Evolutionary conservation across 116 monocot species (phyloP).

Genomic region (Zostera marina): DNA sequence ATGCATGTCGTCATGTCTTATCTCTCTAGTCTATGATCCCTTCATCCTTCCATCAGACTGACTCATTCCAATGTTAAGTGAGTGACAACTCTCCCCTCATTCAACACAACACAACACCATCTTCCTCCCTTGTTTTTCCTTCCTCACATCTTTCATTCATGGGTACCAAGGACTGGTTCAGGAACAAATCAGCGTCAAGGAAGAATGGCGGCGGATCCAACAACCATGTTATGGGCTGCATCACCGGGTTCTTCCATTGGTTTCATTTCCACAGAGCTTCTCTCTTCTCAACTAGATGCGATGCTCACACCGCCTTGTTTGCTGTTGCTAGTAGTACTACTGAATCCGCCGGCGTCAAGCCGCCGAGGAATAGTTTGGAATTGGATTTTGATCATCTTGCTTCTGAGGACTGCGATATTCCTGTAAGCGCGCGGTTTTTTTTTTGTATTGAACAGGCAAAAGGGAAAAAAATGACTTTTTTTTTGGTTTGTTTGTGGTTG

Average conservation of each 20-base stretch:
- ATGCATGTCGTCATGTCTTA: too few relatives aligned
- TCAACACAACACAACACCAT: too few relatives aligned
- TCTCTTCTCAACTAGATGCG: constrained; percentile 24
- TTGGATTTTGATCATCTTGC: neutral
- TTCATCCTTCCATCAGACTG: too few relatives aligned
- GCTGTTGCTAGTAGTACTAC: neutral
- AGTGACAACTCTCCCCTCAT: too few relatives aligned
- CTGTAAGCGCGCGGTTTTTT: too few relatives aligned
- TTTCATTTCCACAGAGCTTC: constrained; percentile 30
- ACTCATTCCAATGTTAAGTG: too few relatives aligned
- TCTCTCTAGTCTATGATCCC: too few relatives aligned
- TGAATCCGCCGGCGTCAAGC: constrained; percentile 25
- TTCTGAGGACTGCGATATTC: constrained; percentile 6
- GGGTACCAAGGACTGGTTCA: constrained; percentile 13
- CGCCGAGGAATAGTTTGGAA: constrained; percentile 91
- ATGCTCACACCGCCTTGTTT: neutral
- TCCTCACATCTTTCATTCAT: neutral
- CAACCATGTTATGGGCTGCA: neutral
- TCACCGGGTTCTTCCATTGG: too few relatives aligned
- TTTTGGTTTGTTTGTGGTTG: neutral
- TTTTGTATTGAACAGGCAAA: too few relatives aligned
- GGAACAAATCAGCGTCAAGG: constrained; percentile 3
- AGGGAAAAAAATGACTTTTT: neutral
- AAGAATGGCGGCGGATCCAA: neutral
- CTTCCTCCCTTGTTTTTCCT: too few relatives aligned